Evolutionary conservation across 306 rosid species (phyloP), one percentile per base, ranked within the genome.

Genomic region (Cyclanthera cordifolia): DNA sequence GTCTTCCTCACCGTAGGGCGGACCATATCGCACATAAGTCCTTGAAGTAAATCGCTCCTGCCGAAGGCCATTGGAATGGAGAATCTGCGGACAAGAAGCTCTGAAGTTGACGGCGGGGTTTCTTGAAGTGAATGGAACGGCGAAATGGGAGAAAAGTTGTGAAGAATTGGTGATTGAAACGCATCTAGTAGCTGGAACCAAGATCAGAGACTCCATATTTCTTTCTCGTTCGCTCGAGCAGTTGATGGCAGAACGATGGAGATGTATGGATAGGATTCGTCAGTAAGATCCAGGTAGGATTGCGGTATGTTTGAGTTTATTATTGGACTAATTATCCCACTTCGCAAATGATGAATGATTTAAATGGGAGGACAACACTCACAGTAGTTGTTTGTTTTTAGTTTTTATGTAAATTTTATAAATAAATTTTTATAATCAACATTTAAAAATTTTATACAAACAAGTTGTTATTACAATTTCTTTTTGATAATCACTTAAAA

Each of bases 161-260:
- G 60, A 67, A 28, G 65, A 67, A 37, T 66, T 69, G 23, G 41
- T 2, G 39, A 23, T 58, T 56, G 71, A 52, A 69, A 59, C 2
- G 50, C 72, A 28, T 21, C 54, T 25, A 8, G 43, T 4, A 23
- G 81, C 23, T 76, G 25, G 73, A 72, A 61, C 7, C 28, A 57
- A 54, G 54, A 27, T 45, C 77, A 76, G 41, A 45, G 73, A 59
- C 76, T 74, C 73, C 88, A 80, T n/a, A n/a, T n/a, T n/a, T n/a
- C n/a, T n/a, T 79, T 8, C 41, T 66, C 48, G 20, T 14, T 3
- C 7, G 21, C 32, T 21, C 43, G 10, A 48, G 3, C 19, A 58
- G 48, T 37, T 24, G 67, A 71, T 53, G 78, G 77, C 78, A 72
- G 78, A 75, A 19, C 7, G 53, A 64, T 34, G 50, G 20, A 20